Conservation (phyloP, 83 land plant species). For the Diphasiastrum complanatum region DNA sequence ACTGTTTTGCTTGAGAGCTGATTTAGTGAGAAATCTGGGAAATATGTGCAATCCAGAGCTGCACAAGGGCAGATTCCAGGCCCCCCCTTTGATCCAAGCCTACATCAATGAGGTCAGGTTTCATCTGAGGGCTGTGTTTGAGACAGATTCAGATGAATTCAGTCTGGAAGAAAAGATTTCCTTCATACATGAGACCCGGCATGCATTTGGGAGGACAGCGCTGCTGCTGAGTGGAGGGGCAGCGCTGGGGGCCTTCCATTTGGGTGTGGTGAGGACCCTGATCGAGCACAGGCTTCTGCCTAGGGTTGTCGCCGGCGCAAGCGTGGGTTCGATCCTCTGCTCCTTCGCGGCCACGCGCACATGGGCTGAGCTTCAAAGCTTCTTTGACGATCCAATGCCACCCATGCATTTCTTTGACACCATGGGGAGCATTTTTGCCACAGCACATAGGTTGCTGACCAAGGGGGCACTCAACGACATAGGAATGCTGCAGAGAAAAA, state of each 20-base stretch:
- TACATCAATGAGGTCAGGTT: conserved; percentile 93
- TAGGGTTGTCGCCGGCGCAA: conserved; percentile 86
- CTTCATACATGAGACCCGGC: conserved; percentile 93
- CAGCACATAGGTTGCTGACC: conserved; percentile 69
- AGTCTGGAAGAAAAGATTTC: conserved; percentile 83
- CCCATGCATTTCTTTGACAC: conserved; percentile 82
- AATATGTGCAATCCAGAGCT: conserved; percentile 97
- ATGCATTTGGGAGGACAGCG: conserved; percentile 97
- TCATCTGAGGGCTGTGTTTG: conserved; percentile 84
- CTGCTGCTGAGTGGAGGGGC: conserved; percentile 94
- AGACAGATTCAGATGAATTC: conserved; percentile 79
- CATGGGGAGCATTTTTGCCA: conserved; percentile 84
- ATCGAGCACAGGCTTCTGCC: conserved; percentile 93
- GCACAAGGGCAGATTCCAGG: conserved; percentile 85
- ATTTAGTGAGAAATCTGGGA: conserved; percentile 79
- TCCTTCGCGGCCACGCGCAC: conserved; percentile 80
- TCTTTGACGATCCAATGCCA: conserved; percentile 84
- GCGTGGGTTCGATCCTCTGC: conserved; percentile 91
- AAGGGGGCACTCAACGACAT: conserved; percentile 91
- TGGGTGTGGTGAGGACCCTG: conserved; percentile 88
- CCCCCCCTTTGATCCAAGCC: conserved; percentile 79
- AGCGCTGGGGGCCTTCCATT: conserved; percentile 95
- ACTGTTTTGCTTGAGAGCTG: conserved; percentile 86
- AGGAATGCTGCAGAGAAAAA: conserved; percentile 59
- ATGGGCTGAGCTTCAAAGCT: conserved; percentile 96